Conservation (phyloP, 495 filamentous ascomycete species). For the Sphaerosporella brunnea region DNA sequence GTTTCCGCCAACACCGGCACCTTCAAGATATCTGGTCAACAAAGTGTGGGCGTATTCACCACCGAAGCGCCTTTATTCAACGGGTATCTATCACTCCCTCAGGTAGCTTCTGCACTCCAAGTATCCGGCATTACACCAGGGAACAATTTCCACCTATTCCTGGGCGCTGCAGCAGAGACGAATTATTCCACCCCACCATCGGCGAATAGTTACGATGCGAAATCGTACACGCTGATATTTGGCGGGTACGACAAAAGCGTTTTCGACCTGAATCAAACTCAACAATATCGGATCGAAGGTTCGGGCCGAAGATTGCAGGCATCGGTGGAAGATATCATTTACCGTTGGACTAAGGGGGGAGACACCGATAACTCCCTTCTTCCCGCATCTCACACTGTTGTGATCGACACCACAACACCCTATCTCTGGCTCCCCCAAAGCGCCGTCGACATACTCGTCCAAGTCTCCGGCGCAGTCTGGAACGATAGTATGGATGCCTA, state of each 20-base stretch:
- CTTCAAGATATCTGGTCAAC: conserved; percentile 9
- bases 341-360: conserved; percentile 18
- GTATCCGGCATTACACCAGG: conserved; percentile 8
- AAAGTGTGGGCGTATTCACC: conserved; percentile 11
- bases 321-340: conserved; percentile 16
- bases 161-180: conserved; percentile 4
- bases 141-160: conserved; percentile 15
- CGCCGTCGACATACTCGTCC: conserved; percentile 3
- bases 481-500: conserved; percentile 41
- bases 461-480: conserved; percentile 46
- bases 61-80: conserved; percentile 7
- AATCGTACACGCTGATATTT: conserved; percentile 13
- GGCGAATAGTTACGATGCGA: background rate
- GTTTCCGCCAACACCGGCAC: conserved; percentile 9
- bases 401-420: conserved; percentile 21
- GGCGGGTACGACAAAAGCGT: conserved; percentile 13
- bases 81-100: conserved; percentile 15
- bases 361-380: conserved; percentile 18
- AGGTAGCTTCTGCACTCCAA: conserved; percentile 17
- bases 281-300: conserved; percentile 14
- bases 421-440: conserved; percentile 22
- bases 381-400: conserved; percentile 6
- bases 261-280: conserved; percentile 17
- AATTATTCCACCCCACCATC: conserved; percentile 2
- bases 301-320: conserved; percentile 15